Evolutionary conservation across 257 asterid genomes (phyloP).

Genomic region (Knoxia roxburghii): DNA sequence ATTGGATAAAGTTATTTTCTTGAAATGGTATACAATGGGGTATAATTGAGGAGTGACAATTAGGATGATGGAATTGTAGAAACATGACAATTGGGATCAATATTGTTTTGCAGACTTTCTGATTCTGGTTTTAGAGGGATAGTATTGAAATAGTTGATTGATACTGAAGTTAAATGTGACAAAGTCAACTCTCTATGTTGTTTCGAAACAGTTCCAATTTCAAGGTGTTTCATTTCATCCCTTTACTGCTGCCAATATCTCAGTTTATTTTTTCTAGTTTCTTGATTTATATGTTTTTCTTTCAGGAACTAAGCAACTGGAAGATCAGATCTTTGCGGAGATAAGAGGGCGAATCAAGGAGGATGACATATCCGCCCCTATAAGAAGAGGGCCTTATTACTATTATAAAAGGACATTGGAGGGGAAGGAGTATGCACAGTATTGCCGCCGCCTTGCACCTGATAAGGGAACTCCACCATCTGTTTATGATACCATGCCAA

Average conservation of each 20-base stretch:
- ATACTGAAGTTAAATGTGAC: not conserved
- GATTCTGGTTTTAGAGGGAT: not conserved
- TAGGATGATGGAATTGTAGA: not conserved
- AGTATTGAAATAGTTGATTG: not conserved
- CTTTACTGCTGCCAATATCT: not conserved
- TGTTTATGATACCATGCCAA: constrained; percentile 77
- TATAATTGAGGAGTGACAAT: too few species aligned
- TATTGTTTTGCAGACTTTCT: not conserved
- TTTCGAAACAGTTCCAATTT: not conserved
- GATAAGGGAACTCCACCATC: constrained; percentile 34
- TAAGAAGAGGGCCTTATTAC: constrained; percentile 61
- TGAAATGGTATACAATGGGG: too few species aligned
- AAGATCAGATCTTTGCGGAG: constrained; percentile 69
- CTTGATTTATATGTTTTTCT: constrained; percentile 9
- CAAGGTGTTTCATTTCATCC: not conserved
- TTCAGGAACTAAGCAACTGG: constrained; percentile 69
- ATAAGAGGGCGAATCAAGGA: constrained; percentile 80
- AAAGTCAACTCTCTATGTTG: not conserved
- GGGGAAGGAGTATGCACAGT: constrained; percentile 81
- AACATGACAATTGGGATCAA: not conserved
- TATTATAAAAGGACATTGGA: constrained; percentile 75
- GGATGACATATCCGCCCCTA: constrained; percentile 82
- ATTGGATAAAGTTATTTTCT: too few species aligned
- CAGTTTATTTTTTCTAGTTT: not conserved
- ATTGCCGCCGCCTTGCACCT: constrained; percentile 67